Evolutionary conservation across 805 yeast species (phyloP), one percentile per base, ranked within the genome.

Genomic region (Candida ulmi): DNA sequence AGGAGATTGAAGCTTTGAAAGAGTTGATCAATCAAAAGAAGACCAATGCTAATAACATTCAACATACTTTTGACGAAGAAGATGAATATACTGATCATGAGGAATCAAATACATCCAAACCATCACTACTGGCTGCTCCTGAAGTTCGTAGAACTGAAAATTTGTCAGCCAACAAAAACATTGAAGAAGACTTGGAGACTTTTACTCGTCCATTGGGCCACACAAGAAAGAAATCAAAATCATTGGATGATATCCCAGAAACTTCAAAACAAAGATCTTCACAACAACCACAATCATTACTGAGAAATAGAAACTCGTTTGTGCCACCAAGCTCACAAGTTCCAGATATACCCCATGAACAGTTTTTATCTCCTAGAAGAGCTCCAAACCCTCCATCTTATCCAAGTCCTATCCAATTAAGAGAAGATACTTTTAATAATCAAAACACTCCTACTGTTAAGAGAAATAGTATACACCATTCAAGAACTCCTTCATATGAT

Each of bases 1-100:
- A 88, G 56, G 95, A 87, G 57, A 91, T 93, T 51, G 95, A 87
- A 58, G 74, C 78, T 28, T 65, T 83, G 51, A 56, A 63, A 46
- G 60, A 60, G 32, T 35, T 53, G 17, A 47, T 45, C 5, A 42
- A 40, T 16, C 39, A 42, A 12, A 32, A 25, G 8, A 38, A 23
- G 16, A 28, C 28, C 2, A 13, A 26, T 13, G 6, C n/a, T 13
- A 26, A 12, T 12, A 11, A 11, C n/a, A 13, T 13, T 13, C 33
- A 30, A 19, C 38, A 38, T 32, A 41, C 44, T 8, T 43, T 36
- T 28, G 46, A 38, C 30, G 43, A 39, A 27, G 35, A 36, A 2
- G 45, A 46, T 17, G 43, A 36, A 12, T 48, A 45, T 18, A 24
- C 42, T 4, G 25, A 26, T 12, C 24, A 7, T 21, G 24, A 21